A percentile compares a stretch with the other conserved stretches of the same genome.
phyloP scores from a whole-genome alignment of 371 early-diverging fungal species.

The Vairimorpha apis region DNA sequence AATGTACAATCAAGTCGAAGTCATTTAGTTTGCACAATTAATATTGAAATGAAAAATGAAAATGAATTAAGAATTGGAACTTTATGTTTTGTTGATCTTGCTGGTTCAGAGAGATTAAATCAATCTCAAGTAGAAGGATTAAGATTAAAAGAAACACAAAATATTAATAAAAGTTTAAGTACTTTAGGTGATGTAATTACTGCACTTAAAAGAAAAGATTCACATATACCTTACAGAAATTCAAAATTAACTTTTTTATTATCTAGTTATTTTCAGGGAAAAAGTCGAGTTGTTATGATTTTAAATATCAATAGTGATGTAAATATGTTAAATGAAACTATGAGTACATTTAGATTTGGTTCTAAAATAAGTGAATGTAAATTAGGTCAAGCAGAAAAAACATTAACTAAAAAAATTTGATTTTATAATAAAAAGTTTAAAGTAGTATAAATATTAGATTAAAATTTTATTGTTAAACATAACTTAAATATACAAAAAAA shows the following conservation, averaged over 20 bases:
- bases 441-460: too few relatives aligned
- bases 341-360: slow-evolving; percentile 86
- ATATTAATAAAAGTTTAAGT: slow-evolving; percentile 86
- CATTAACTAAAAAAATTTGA: slow-evolving; percentile 16
- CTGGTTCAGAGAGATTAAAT: slow-evolving; percentile 91
- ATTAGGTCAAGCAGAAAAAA: slow-evolving; percentile 37
- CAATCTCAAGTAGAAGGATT: slow-evolving; percentile 78
- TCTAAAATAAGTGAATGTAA: slow-evolving; percentile 70
- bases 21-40: slow-evolving; percentile 70
- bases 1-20: slow-evolving; percentile 86
- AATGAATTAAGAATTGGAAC: slow-evolving; percentile 69
- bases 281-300: slow-evolving; percentile 93
- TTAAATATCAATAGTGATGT: slow-evolving; percentile 79
- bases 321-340: slow-evolving; percentile 72
- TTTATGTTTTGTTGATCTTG: slow-evolving; percentile 89
- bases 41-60: slow-evolving; percentile 69
- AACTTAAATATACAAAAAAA: too few relatives aligned
- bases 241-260: slow-evolving; percentile 86
- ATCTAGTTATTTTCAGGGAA: slow-evolving; percentile 75
- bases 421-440: not conserved
- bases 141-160: slow-evolving; percentile 81
- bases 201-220: slow-evolving; percentile 69
- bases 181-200: slow-evolving; percentile 84
- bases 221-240: slow-evolving; percentile 87
- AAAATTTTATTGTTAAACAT: too few relatives aligned